Evolutionary conservation across 768 basidiomycete genomes (phyloP), one percentile per base, ranked within the genome.

Genomic region (Phlebiopsis gigantea): DNA sequence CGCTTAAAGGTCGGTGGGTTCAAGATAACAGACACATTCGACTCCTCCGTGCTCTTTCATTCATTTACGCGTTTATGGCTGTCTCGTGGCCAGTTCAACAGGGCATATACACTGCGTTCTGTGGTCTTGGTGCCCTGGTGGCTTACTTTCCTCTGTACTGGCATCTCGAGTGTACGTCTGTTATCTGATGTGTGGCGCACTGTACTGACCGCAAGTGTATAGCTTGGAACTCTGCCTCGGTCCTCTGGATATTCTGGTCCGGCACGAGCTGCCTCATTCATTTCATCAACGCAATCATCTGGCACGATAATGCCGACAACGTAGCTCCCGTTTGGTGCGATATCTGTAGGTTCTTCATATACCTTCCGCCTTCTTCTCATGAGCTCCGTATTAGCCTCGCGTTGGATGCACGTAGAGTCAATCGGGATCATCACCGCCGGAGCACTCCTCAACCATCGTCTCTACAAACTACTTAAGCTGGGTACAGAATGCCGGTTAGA

Each of bases 201-300:
- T 10, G 2, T 9, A 17, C 24, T 15, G 6, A 25, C 30, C 14
- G 17, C 14, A 2, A 39, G 22, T 49, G 34, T 9, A 14, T 50
- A 76, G 84, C 84, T 24, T 83, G 82, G 80, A 87, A 89, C 65
- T 76, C 82, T 6, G 88, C 87, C 19, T 90, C 89, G 9, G 83
- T 88, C 58, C 69, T 83, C 31, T 85, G 81, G 72, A 90, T 92
- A 73, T 59, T 75, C 34, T 92, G 89, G 90, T 75, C 77, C 5
- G 82, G 77, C 1, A 53, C 82, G 7, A 73, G 73, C 10, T 84
- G 84, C 66, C 76, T 91, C 42, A 77, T 77, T 50, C 69, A 75
- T 46, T 84, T 81, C 63, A 70, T 91, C 61, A 87, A 92, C 71
- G 78, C 83, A 3, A 72, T 91, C 43, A 65, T 91, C 12, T 93